These are phyloP conservation scores for Sporisorium graminicola DNA, from an alignment of 1,284 basidiomycete species.

Conservation along the genomic window DNA sequence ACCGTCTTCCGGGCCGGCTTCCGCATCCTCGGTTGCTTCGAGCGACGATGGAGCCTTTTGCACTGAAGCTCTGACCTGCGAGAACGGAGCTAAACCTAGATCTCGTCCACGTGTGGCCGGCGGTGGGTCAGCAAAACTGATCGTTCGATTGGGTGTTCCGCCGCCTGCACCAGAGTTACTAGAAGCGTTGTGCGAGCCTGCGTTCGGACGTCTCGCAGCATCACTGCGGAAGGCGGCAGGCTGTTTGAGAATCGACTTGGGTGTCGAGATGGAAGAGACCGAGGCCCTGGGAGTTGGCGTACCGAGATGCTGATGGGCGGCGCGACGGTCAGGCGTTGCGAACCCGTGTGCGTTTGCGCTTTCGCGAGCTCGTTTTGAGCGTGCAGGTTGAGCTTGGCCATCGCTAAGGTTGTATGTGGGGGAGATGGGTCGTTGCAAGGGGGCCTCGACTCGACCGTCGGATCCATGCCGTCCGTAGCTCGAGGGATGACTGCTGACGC, in stretches of 20 bases:
- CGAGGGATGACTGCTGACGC: constrained; percentile 37
- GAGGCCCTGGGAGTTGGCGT: constrained; percentile 40
- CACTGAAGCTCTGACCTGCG: constrained; percentile 4
- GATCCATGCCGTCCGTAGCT: constrained; percentile 8
- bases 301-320: constrained; percentile 17
- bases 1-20: constrained; percentile 19
- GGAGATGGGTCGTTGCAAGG: constrained; percentile 6
- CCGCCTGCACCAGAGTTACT: constrained; percentile 16
- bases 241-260: constrained; percentile 50
- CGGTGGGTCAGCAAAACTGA: constrained; percentile 50
- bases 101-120: constrained; percentile 23
- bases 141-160: constrained; percentile 50
- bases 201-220: constrained; percentile 7
- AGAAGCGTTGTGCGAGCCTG: constrained; percentile 24
- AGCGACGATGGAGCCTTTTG: constrained; percentile 11
- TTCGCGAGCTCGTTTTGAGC: constrained; percentile 20
- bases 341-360: constrained; percentile 10
- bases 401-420: not conserved
- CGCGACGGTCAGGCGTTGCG: constrained; percentile 38
- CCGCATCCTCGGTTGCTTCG: constrained; percentile 5
- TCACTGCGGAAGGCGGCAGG: constrained; percentile 27
- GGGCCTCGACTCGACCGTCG: constrained; percentile 18
- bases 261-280: constrained; percentile 31
- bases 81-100: constrained; percentile 31
- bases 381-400: constrained; percentile 20